Percentiles rank a stretch among this genome's conserved stretches.
phyloP scores from a whole-genome alignment of 2,329 filamentous ascomycete species.

The Aspergillus transmontanensis region DNA sequence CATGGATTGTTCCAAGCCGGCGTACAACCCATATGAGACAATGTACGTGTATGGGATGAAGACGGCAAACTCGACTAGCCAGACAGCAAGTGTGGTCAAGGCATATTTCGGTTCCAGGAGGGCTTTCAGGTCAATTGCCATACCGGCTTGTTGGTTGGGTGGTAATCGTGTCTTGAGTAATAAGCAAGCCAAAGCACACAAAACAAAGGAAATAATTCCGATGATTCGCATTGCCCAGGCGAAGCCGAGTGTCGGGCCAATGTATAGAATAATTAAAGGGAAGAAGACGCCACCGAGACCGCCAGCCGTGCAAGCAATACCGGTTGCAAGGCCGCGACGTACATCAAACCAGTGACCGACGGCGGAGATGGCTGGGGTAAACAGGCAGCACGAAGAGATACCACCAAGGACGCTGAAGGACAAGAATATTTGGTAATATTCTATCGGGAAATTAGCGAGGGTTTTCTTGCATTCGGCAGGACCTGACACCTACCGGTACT shows the following conservation, averaged over 20 bases:
- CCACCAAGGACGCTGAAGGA: constrained; percentile 39
- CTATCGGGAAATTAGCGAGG: constrained; percentile 9
- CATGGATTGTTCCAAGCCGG: constrained; percentile 26
- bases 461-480: neutral
- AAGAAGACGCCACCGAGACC: constrained; percentile 40
- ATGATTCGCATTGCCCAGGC: constrained; percentile 37
- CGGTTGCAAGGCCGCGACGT: constrained; percentile 36
- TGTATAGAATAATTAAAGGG: constrained; percentile 35
- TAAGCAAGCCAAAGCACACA: constrained; percentile 24
- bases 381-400: constrained; percentile 32
- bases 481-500: constrained; percentile 21
- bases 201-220: constrained; percentile 23
- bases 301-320: constrained; percentile 38
- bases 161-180: constrained; percentile 28
- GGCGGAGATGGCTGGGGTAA: constrained; percentile 33
- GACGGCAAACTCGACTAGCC: constrained; percentile 39
- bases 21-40: constrained; percentile 32
- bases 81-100: constrained; percentile 32
- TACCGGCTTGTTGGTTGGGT: constrained; percentile 17
- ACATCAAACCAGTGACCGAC: constrained; percentile 40
- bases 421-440: constrained; percentile 42
- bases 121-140: constrained; percentile 25
- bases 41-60: constrained; percentile 42
- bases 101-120: constrained; percentile 29
- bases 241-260: constrained; percentile 33